Evolutionary conservation across 306 rosid species (phyloP).

Genomic region (Sicyos baderoa): DNA sequence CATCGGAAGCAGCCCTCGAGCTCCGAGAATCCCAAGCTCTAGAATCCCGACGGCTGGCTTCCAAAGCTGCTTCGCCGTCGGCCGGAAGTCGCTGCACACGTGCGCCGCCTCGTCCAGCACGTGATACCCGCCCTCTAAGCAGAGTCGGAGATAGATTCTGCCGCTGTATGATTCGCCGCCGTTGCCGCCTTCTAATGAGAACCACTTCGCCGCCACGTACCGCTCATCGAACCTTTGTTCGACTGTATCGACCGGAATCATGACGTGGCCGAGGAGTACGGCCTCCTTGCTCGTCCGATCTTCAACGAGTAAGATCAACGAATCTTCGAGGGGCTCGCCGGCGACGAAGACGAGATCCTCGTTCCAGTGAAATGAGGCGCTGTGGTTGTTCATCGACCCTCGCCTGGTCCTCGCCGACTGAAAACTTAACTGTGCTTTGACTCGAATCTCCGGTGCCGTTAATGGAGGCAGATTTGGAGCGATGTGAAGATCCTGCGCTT

Average conservation of each 20-base stretch:
- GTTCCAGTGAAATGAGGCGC: constrained; percentile 69
- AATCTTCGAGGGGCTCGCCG: constrained; percentile 84
- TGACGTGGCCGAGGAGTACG: constrained; percentile 47
- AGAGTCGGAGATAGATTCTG: constrained; percentile 60
- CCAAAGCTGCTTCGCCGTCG: constrained; percentile 89
- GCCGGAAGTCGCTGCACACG: constrained; percentile 86
- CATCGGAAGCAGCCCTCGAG: constrained; percentile 66
- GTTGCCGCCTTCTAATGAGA: constrained; percentile 29
- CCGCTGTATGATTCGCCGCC: constrained; percentile 55
- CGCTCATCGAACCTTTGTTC: constrained; percentile 91
- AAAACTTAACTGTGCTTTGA: constrained; percentile 59
- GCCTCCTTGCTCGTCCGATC: constrained; percentile 65
- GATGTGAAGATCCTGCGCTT: constrained; percentile 47
- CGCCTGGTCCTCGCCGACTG: constrained; percentile 65
- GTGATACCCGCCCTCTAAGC: constrained; percentile 93
- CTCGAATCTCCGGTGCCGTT: constrained; percentile 71
- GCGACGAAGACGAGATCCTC: constrained; percentile 86
- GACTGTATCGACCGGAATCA: constrained; percentile 47
- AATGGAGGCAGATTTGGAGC: constrained; percentile 75
- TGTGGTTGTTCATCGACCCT: constrained; percentile 72
- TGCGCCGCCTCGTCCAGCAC: constrained; percentile 98
- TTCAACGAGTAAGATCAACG: constrained; percentile 53
- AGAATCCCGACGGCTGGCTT: constrained; percentile 74
- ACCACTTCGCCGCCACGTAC: constrained; percentile 77
- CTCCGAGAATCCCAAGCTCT: constrained; percentile 89